Evolutionary conservation across 1,284 basidiomycete species (phyloP).

Genomic region (Cryptococcus floricola): DNA sequence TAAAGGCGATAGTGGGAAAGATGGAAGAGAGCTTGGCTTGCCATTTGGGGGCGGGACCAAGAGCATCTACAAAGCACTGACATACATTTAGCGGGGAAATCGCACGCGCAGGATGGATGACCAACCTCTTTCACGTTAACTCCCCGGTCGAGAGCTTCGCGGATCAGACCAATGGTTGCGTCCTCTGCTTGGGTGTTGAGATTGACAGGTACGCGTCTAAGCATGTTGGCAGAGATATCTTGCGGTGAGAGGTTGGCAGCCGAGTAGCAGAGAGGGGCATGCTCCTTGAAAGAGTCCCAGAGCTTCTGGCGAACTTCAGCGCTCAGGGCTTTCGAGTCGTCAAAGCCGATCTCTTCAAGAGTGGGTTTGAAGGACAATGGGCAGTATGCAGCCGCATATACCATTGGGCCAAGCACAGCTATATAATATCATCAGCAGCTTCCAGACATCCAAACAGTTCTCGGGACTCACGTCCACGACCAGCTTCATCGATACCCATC

Average conservation of each 20-base stretch:
- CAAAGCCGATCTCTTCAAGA: conserved; percentile 80
- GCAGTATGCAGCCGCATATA: conserved; percentile 94
- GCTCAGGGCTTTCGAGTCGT: conserved; percentile 86
- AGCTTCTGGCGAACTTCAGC: conserved; percentile 61
- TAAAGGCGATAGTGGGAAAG: conserved; percentile 81
- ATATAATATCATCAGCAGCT: background rate
- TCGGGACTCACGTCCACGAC: conserved; percentile 64
- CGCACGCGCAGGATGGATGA: background rate
- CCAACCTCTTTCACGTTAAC: conserved; percentile 75
- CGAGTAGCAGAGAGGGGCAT: conserved; percentile 33
- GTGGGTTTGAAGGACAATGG: conserved; percentile 70
- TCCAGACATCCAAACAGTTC: background rate
- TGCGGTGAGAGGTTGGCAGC: conserved; percentile 64
- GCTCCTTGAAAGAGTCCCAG: conserved; percentile 36
- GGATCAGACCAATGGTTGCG: conserved; percentile 83
- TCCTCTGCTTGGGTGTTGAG: conserved; percentile 90
- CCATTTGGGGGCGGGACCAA: conserved; percentile 83
- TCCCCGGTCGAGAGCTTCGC: conserved; percentile 72
- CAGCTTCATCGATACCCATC: conserved; percentile 95
- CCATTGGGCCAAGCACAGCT: conserved; percentile 78
- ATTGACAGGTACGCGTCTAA: conserved; percentile 75
- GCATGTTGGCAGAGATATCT: conserved; percentile 88
- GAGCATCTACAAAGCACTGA: conserved; percentile 91
- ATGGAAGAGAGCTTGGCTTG: conserved; percentile 69
- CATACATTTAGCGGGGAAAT: background rate